Percentiles rank a stretch among this genome's conserved stretches.
Conservation (phyloP, 176 grass and related monocot species). For the Musa troglodytarum region DNA sequence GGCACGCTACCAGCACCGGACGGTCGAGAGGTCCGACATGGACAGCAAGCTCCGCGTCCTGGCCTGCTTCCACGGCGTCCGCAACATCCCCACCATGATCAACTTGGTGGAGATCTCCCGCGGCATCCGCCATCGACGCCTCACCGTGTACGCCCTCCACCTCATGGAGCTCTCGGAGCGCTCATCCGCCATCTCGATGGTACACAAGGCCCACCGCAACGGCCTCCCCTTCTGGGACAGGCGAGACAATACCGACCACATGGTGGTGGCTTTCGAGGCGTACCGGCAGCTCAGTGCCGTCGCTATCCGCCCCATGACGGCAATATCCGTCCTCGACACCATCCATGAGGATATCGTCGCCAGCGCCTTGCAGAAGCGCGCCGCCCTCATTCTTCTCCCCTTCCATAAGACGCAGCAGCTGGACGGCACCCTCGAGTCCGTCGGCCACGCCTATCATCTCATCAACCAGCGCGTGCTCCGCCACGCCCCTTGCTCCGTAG, state of each 20-base stretch:
- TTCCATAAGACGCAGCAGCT: conserved; percentile 11
- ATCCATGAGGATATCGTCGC: conserved; percentile 3
- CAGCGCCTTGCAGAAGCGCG: conserved; percentile 3
- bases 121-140: conserved; percentile 2
- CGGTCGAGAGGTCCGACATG: neutral
- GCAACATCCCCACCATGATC: conserved; percentile 11
- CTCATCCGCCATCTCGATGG: conserved; percentile 8
- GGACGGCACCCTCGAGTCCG: conserved; percentile 8
- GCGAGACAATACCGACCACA: neutral
- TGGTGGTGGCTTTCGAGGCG: conserved; percentile 8
- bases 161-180: conserved; percentile 12
- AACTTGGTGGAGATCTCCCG: conserved; percentile 6
- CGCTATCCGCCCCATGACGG: conserved; percentile 6
- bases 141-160: conserved; percentile 12
- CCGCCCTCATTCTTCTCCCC: conserved; percentile 7
- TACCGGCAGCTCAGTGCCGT: neutral
- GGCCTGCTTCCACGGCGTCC: conserved; percentile 7
- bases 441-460: neutral
- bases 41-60: conserved; percentile 7
- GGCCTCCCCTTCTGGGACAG: conserved; percentile 13
- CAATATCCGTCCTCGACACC: conserved; percentile 7
- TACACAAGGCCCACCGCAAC: conserved; percentile 7
- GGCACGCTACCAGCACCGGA: neutral
- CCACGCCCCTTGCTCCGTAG: conserved; percentile 8
- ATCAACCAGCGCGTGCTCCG: conserved; percentile 1